Base-by-base conservation (phyloP, 2,329 filamentous ascomycete genomes). In the Colletotrichum sidae region DNA sequence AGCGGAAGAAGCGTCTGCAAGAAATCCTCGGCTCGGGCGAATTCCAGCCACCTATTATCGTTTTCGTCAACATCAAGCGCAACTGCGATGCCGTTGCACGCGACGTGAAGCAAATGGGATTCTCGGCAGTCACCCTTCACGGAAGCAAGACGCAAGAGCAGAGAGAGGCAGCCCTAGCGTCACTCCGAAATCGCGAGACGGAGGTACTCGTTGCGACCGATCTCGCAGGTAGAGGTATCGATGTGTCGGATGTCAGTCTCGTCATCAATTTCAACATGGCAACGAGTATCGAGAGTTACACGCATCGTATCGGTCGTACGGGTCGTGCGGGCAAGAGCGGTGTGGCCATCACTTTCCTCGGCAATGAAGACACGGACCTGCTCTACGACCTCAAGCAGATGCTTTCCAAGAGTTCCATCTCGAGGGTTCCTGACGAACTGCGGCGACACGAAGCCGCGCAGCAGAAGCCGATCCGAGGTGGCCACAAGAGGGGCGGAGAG, bases 221-320 rank as follows among this genome's bases (percentile, higher is more conserved):
- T 80, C 83, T 99, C 62, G 96, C 96, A 1, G 96, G 95, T 68
- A 90, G 96, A 83, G 96, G 96, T 93, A 97, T 99, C 77, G 96
- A 99, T 79, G 94, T 99, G 4, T 90, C 92, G 0, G 96, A 98
- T 74, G 96, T 99, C 45, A 92, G 88, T 68, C 86, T 99, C 66
- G 96, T 99, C 62, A 86, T 99, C 76, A 99, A 99, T 83, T 99
- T 98, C 87, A 99, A 98, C 84, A 98, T 99, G 96, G 92, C 96
- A 0, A 89, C 82, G 11, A 93, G 85, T 71, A 98, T 99, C 70
- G 96, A 99, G 81, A 91, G 88, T 74, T 99, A 99, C 77, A 98
- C 95, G 2, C 96, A 99, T 84, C 90, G 96, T 81, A 92, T 99
- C 73, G 96, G 96, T 78, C 91, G 96, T 81, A 99, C 96, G 2